Evolutionary conservation across 768 basidiomycete species (phyloP).

Genomic region (Podaxis carcinomalis): DNA sequence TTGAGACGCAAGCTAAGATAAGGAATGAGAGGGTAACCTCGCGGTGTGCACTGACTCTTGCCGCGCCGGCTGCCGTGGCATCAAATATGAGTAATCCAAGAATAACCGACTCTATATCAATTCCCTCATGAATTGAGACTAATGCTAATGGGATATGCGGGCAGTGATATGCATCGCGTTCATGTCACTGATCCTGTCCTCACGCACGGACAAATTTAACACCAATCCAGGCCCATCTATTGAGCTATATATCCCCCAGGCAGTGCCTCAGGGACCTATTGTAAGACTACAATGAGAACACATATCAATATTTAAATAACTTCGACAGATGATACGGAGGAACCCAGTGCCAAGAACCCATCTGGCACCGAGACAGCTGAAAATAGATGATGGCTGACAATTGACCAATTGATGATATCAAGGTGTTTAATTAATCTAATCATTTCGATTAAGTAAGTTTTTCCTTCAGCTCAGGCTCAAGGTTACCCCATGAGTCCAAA

Average conservation of each 20-base stretch:
- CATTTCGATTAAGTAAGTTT: not conserved
- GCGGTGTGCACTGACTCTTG: not conserved
- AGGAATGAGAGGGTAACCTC: not conserved
- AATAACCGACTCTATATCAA: not conserved
- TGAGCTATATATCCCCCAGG: not conserved
- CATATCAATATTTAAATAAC: not conserved
- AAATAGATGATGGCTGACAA: not conserved
- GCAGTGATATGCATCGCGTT: not conserved
- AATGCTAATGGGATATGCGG: not conserved
- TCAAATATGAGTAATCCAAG: not conserved
- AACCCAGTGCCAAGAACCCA: not conserved
- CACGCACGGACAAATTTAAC: not conserved
- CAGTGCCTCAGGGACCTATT: not conserved
- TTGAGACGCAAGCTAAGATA: no score
- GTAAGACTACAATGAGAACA: not conserved
- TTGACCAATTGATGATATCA: not conserved
- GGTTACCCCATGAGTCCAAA: conserved; percentile 6
- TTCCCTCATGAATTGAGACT: not conserved
- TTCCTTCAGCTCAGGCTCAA: not conserved
- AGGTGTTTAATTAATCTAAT: conserved; percentile 8
- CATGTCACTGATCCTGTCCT: not conserved
- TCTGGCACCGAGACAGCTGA: not conserved
- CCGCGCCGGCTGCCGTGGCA: not conserved
- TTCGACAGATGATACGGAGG: not conserved
- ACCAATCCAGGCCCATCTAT: not conserved